phyloP scores from a whole-genome alignment of 257 asterid species.

The Verbascum thapsus region DNA sequence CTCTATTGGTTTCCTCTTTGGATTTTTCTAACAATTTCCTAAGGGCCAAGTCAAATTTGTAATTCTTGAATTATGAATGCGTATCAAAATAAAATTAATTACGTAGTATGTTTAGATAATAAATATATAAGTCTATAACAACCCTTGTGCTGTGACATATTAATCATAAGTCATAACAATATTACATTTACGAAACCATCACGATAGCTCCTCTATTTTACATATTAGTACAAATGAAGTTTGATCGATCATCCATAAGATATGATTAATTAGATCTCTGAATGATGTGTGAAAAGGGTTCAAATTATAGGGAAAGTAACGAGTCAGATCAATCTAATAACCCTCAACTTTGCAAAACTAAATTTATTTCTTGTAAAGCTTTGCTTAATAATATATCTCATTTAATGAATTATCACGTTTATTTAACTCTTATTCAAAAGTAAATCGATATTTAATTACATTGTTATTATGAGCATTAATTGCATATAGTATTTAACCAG shows the following conservation, averaged over 20 bases:
- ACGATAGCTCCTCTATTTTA: too few relatives aligned
- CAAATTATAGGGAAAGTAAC: background rate
- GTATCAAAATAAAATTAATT: conserved; percentile 2
- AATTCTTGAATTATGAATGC: background rate
- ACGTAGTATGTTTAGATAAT: conserved; percentile 2
- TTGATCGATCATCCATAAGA: too few relatives aligned
- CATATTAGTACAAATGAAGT: too few relatives aligned
- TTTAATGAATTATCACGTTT: background rate
- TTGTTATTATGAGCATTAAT: background rate
- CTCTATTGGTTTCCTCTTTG: background rate
- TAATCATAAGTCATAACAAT: too few relatives aligned
- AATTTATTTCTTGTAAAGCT: background rate
- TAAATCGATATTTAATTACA: background rate
- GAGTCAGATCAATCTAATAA: background rate
- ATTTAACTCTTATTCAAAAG: background rate
- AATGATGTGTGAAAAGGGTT: too few relatives aligned
- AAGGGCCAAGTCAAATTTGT: conserved; percentile 21
- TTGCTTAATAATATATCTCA: background rate
- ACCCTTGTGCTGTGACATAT: too few relatives aligned
- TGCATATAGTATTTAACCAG: background rate
- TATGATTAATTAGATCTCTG: too few relatives aligned
- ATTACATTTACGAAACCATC: too few relatives aligned
- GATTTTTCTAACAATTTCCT: conserved; percentile 21
- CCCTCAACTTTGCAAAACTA: background rate
- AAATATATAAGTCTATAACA: background rate